Conservation (phyloP, 108 stramenopile genomes). For the Mediolabrus comicus region DNA sequence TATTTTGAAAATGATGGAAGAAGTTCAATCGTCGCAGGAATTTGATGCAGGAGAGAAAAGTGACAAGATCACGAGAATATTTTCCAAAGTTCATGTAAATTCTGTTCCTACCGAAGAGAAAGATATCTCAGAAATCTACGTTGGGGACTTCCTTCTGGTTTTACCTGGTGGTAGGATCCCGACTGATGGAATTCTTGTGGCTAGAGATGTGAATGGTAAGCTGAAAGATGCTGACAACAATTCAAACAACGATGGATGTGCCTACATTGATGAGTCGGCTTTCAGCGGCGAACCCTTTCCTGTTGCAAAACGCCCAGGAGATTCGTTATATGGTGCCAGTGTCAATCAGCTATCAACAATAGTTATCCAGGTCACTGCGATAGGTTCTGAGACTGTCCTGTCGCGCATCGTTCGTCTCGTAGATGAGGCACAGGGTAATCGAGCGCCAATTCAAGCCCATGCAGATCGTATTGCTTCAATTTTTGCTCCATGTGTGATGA, state of each 20-base stretch:
- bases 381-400: conserved; percentile 69
- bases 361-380: conserved; percentile 78
- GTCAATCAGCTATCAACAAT: conserved; percentile 70
- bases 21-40: conserved; percentile 9
- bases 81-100: conserved; percentile 36
- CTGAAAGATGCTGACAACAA: not conserved
- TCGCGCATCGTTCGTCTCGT: conserved; percentile 86
- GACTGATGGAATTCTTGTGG: conserved; percentile 71
- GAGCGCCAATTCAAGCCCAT: conserved; percentile 92
- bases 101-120: conserved; percentile 54
- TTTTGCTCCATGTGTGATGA: conserved; percentile 87
- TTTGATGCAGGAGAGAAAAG: conserved; percentile 12
- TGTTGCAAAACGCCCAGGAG: conserved; percentile 69
- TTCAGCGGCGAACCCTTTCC: conserved; percentile 94
- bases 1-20: conserved; percentile 4
- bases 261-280: conserved; percentile 87
- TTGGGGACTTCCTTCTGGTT: conserved; percentile 73
- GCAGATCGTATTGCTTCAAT: conserved; percentile 90
- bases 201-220: conserved; percentile 17
- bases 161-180: conserved; percentile 77
- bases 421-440: conserved; percentile 91
- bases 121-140: conserved; percentile 40
- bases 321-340: conserved; percentile 71
- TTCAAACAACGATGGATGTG: conserved; percentile 16
- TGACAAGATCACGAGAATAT: conserved; percentile 19